Conservation (phyloP, 2,329 filamentous ascomycete genomes). For the Fusarium subglutinans region DNA sequence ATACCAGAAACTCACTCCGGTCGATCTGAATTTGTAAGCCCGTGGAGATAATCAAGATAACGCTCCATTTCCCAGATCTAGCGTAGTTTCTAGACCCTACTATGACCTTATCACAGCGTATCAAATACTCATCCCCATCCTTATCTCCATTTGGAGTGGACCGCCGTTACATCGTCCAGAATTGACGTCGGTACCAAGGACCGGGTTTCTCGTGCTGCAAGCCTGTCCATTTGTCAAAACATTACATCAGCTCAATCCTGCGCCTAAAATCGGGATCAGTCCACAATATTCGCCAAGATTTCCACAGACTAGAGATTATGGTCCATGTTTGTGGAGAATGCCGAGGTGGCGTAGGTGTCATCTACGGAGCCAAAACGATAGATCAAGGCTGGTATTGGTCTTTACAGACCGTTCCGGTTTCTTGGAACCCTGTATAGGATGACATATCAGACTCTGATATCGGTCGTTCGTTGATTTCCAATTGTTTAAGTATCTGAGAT, state of each 20-base stretch:
- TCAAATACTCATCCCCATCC: neutral
- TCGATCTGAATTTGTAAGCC: neutral
- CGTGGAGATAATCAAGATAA: neutral
- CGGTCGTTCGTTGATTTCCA: neutral
- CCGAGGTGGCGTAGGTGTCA: neutral
- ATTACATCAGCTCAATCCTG: slow-evolving; percentile 15
- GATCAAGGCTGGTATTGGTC: neutral
- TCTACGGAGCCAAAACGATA: neutral
- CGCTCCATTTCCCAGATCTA: neutral
- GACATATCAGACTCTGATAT: neutral
- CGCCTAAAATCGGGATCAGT: neutral
- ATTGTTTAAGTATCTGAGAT: neutral
- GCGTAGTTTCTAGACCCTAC: neutral
- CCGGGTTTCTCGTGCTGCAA: neutral
- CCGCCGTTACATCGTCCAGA: neutral
- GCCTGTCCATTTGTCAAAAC: neutral
- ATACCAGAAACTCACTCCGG: too few relatives aligned
- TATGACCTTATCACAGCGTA: neutral
- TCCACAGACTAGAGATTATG: neutral
- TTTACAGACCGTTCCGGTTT: neutral
- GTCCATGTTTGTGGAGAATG: neutral
- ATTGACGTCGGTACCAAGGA: neutral
- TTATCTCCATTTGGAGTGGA: neutral
- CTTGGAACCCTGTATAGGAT: neutral
- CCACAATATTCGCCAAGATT: neutral